Base-by-base conservation (phyloP, 306 rosid genomes). In the Geum urbanum region DNA sequence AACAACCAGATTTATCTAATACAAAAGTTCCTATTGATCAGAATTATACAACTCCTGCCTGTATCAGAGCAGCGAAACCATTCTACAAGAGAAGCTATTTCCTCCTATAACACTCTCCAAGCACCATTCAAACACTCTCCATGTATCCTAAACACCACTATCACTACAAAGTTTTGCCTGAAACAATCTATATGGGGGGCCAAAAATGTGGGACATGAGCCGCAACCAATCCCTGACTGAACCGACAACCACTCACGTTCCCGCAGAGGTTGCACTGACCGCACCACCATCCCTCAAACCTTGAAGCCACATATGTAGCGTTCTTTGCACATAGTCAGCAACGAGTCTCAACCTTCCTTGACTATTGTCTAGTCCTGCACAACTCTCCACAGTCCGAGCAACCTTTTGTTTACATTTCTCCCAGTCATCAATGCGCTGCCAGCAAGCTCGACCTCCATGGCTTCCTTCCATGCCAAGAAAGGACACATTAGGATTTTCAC, bases 371-470 rank as follows among this genome's bases (percentile, higher is more conserved):
- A 83, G 84, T 5, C 85, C 71, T 10, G 96, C 73, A 76, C 70
- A 75, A 50, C 94, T 91, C 77, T 91, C 95, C 73, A 95, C 95
- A 1, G 85, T 79, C 37, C 86, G 89, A 66, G 86, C 84, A 69
- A 95, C 95, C 84, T 79, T 84, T 37, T 82, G 89, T 75, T 80
- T 89, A 75, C 97, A 95, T 74, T 84, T 89, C 76, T 95, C 97
- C 99, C 99, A 91, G 62, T 91, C 99, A 80, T 94, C 97, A 62
- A 63, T 75, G 16, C 83, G 92, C 67, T 74, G 86, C 95, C 96
- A 95, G 84, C 99, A 95, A 62, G 92, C 95, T 79, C 87, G 91
- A 68, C 97, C 97, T 52, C 99, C 97, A 73, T 95, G 99, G 89
- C 99, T 95, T 83, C 99, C 99, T 72, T 86, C 92, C 96, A 95